Evolutionary conservation across 805 yeast genomes (phyloP), one percentile per base, ranked within the genome.

Genomic region (Wickerhamiella azymoides): DNA sequence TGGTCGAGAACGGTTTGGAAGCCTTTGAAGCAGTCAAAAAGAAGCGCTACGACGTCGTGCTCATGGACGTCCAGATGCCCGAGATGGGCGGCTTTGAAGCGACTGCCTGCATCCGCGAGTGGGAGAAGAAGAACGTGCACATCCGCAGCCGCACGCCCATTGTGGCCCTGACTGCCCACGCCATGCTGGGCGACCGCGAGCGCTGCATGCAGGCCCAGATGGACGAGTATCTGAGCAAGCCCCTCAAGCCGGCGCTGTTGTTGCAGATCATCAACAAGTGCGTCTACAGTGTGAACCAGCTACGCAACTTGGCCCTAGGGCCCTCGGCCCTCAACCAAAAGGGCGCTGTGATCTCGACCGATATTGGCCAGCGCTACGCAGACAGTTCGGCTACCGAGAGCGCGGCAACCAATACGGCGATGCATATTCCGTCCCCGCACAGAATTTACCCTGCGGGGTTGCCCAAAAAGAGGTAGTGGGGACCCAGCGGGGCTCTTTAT

Each of bases 41-140:
- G 52, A 74, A 72, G 50, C 69, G 72, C 40, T 84, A 79, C 59
- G 94, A 84, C 59, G 88, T 82, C 40, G 81, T 84, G 16, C 71
- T 84, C 53, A 84, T 84, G 95, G 94, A 84, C 65, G 94, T 84
- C 39, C 95, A 84, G 62, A 84, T 84, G 95, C 94, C 94, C 8
- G 84, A 83, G 13, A 85, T 84, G 92, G 94, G 94, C 25, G 95
- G 95, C 0, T 84, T 84, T 61, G 95, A 84, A 58, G 94, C 94
- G 2, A 84, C 94, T 1, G 84, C 80, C 40, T 76, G 77, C 62
- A 84, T 84, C 45, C 69, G 95, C 54, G 85, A 81, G 57, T 84
- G 93, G 93, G 95, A 84, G 63, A 76, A 73, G 66, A 80, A 79
- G 62, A 72, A 77, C 17, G 78, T 79, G 51, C 85, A 88, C 38